Evolutionary conservation across 495 filamentous ascomycete species (phyloP), one percentile per base, ranked within the genome.

Genomic region (Lichina pygmaea): DNA sequence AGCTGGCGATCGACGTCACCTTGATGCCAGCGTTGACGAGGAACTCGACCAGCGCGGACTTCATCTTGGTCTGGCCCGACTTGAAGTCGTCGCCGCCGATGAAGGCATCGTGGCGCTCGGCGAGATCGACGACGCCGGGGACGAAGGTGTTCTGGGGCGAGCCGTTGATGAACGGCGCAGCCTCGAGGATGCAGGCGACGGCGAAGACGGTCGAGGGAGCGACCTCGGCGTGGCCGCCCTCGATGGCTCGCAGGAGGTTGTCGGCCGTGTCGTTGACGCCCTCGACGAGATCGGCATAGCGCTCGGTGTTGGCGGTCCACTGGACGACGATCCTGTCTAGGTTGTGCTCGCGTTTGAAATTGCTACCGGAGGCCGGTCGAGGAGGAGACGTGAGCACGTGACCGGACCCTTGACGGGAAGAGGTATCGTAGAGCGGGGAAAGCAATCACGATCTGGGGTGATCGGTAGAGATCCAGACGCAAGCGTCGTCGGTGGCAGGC

Each of bases 31-130:
- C 91, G 60, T 76, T 93, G 75, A 97, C 89, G 54, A 97, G 63
- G 70, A 97, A 97, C 65, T 97, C 89, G 13, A 95, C 91, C 13
- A 97, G 74, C 15, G 91, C 91, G 37, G 85, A 93, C 63, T 97
- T 97, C 89, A 97, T 97, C 75, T 97, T 97, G 55, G 89, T 97
- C 71, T 97, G 89, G 49, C 89, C 89, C 44, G 89, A 95, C 72
- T 97, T 97, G 75, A 97, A 97, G 66, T 97, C 89, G 60, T 97
- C 89, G 53, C 89, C 89, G 39, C 86, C 91, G 53, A 97, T 84
- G 69, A 94, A 97, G 33, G 91, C 73, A 47, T 68, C 65, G 60
- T 81, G 72, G 63, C 77, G 66, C 67, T 91, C 81, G n/a, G 89
- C 91, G 40, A 95, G 72, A 49, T 86, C 67, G 49, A 94, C 77